phyloP scores from a whole-genome alignment of 2,329 filamentous ascomycete genomes.

The Zasmidium angulare region DNA sequence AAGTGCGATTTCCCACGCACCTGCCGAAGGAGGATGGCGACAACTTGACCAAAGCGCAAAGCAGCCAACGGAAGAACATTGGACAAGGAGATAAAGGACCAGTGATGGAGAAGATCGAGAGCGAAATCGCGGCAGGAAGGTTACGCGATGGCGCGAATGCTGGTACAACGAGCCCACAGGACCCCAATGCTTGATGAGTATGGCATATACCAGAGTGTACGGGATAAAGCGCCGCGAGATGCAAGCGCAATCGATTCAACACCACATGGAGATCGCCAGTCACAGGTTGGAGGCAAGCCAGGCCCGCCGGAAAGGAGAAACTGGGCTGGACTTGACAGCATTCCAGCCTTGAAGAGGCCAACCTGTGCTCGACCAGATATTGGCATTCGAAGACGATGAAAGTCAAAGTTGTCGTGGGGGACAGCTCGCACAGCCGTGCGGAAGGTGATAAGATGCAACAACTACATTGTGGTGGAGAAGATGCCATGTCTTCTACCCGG shows the following conservation, averaged over 20 bases:
- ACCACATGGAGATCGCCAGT: not conserved
- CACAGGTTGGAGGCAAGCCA: conserved; percentile 5
- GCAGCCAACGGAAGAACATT: not conserved
- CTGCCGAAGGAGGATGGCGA: conserved; percentile 10
- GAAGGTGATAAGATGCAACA: too few species aligned
- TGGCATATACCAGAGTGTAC: not conserved
- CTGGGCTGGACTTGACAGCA: too few species aligned
- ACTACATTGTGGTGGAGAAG: too few species aligned
- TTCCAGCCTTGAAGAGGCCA: too few species aligned
- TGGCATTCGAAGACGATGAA: too few species aligned
- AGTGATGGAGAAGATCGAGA: conserved; percentile 10
- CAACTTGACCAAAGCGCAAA: not conserved
- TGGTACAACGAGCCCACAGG: conserved; percentile 23
- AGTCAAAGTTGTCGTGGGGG: too few species aligned
- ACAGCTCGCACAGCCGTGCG: too few species aligned
- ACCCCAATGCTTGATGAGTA: conserved; percentile 57
- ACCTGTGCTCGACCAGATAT: too few species aligned
- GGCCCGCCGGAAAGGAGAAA: too few species aligned
- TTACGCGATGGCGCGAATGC: conserved; percentile 16
- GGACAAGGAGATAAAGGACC: conserved; percentile 2
- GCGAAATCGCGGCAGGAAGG: conserved; percentile 1
- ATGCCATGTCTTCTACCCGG: too few species aligned
- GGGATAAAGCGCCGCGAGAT: not conserved
- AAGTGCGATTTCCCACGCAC: conserved; percentile 34
- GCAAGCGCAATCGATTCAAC: not conserved